These are phyloP conservation scores for Alternaria panax DNA, from an alignment of 2,329 filamentous ascomycete species.

Conservation along the genomic window DNA sequence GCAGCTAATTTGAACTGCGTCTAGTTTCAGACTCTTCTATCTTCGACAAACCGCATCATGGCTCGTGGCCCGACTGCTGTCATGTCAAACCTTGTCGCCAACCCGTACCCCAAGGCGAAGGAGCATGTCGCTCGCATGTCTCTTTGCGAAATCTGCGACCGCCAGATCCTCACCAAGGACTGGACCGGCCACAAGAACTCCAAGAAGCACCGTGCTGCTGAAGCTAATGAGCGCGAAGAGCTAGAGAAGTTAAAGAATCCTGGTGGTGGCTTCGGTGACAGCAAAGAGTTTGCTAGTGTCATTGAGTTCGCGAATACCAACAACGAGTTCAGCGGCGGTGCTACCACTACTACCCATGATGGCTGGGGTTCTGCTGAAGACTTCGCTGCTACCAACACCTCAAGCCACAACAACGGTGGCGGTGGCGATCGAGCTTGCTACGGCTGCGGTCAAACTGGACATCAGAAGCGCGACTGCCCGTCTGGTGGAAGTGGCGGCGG, in stretches of 20 bases:
- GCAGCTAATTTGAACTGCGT: slow-evolving; percentile 8
- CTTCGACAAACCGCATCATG: slow-evolving; percentile 11
- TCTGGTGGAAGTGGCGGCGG: slow-evolving; percentile 15
- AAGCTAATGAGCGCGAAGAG: slow-evolving; percentile 30
- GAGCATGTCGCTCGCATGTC: slow-evolving; percentile 27
- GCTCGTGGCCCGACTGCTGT: slow-evolving; percentile 13
- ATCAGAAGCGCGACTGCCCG: slow-evolving; percentile 33
- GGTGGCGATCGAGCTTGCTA: slow-evolving; percentile 32
- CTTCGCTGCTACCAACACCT: slow-evolving; percentile 6
- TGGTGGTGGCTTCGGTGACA: slow-evolving; percentile 8
- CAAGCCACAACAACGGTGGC: slow-evolving; percentile 15
- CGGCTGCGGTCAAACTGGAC: slow-evolving; percentile 34
- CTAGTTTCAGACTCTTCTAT: not conserved
- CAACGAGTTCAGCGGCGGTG: slow-evolving; percentile 23
- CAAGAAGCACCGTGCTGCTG: slow-evolving; percentile 41
- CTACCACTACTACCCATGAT: slow-evolving; percentile 55
- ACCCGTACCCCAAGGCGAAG: slow-evolving; percentile 37
- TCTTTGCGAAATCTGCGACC: slow-evolving; percentile 44
- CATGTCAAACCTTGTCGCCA: slow-evolving; percentile 17
- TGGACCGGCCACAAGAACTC: slow-evolving; percentile 43
- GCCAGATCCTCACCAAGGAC: slow-evolving; percentile 39
- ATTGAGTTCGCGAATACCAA: slow-evolving; percentile 46
- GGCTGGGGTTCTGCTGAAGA: slow-evolving; percentile 32
- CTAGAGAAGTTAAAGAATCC: slow-evolving; percentile 8
- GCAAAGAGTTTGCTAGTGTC: slow-evolving; percentile 41